These are phyloP conservation scores for Hyphopichia burtonii DNA, from an alignment of 1,139 yeast species.

Conservation along the genomic window DNA sequence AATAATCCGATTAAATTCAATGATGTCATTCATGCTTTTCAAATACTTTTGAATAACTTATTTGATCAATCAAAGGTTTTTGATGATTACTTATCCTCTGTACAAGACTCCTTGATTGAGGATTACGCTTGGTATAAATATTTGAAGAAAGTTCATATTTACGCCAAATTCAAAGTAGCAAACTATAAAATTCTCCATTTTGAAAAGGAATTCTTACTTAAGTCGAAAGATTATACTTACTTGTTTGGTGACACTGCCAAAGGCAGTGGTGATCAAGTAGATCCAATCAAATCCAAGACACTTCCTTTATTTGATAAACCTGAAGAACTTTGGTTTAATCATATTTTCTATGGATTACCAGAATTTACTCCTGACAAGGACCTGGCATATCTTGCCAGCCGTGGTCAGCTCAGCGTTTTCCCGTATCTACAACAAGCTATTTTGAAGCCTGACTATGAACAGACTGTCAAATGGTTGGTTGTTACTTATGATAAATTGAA, in stretches of 20 bases:
- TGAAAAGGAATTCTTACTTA: conserved; percentile 36
- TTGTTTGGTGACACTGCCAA: conserved; percentile 9
- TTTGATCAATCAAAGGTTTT: conserved; percentile 20
- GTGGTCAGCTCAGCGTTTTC: conserved; percentile 17
- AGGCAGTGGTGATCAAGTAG: background rate
- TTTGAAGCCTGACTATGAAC: conserved; percentile 22
- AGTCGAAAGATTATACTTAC: conserved; percentile 22
- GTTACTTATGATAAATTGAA: conserved; percentile 27
- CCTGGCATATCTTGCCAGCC: conserved; percentile 4
- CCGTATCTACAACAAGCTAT: conserved; percentile 25
- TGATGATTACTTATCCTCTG: conserved; percentile 34
- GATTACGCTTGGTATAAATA: conserved; percentile 75
- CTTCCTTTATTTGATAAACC: background rate
- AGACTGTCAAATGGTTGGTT: conserved; percentile 27
- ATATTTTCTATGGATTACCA: conserved; percentile 25
- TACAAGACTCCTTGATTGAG: conserved; percentile 48
- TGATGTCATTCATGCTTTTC: conserved; percentile 18
- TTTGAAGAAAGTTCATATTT: conserved; percentile 55
- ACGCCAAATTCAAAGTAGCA: conserved; percentile 54
- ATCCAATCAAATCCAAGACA: conserved; percentile 4
- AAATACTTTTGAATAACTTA: conserved; percentile 12
- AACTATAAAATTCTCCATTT: conserved; percentile 54
- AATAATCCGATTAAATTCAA: conserved; percentile 16
- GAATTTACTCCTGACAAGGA: conserved; percentile 9
- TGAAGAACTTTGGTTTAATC: conserved; percentile 18